Percentiles rank a stretch among this genome's conserved stretches.
Evolutionary conservation across 1,284 basidiomycete species (phyloP).

Genomic region (Tilletia walkeri): DNA sequence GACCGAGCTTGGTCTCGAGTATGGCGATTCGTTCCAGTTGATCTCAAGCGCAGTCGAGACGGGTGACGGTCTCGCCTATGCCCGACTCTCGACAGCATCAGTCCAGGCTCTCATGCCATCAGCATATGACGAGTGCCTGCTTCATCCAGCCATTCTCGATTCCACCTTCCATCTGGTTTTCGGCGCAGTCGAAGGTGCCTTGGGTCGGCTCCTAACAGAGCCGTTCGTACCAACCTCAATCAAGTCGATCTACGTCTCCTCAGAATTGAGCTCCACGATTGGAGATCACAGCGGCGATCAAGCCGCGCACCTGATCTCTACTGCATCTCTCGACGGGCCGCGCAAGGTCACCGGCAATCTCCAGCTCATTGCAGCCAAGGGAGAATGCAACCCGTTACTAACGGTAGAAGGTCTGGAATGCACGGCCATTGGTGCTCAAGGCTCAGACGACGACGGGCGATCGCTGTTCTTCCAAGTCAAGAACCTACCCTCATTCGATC

Average conservation of each 20-base stretch:
- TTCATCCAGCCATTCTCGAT: slow-evolving; percentile 1
- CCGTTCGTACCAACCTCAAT: neutral
- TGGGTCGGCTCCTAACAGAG: neutral
- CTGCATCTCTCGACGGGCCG: neutral
- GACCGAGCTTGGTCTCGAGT: neutral
- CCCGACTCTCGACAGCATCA: neutral
- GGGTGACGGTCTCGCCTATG: neutral
- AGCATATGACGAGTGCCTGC: neutral
- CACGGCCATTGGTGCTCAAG: neutral
- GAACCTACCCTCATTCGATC: neutral
- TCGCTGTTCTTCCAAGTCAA: neutral
- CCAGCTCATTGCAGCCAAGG: neutral
- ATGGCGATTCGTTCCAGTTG: neutral
- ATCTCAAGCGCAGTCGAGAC: neutral
- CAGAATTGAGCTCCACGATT: neutral
- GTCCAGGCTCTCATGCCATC: neutral
- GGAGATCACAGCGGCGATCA: neutral
- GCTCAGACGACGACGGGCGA: neutral
- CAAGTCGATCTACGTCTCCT: slow-evolving; percentile 5
- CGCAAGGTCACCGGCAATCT: slow-evolving; percentile 1
- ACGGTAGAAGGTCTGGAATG: neutral
- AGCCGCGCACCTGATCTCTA: neutral
- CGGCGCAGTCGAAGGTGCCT: neutral
- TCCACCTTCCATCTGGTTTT: neutral
- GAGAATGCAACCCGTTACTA: neutral